phyloP scores from a whole-genome alignment of 371 early-diverging fungal species.

The Mortierella polycephala region DNA sequence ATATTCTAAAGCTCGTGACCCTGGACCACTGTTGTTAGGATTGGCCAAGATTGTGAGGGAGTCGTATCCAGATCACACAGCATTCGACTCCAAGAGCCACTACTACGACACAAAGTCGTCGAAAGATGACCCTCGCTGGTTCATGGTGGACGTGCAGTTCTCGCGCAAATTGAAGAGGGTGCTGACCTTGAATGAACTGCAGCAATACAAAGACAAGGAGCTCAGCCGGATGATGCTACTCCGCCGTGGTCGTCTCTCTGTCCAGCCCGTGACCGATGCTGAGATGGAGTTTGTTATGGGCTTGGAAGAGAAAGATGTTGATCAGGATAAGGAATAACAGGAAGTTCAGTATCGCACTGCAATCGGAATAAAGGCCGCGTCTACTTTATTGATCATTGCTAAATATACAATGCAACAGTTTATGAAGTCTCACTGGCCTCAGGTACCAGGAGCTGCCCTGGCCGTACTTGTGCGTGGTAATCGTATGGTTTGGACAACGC shows the following conservation, averaged over 20 bases:
- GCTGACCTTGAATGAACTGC: conserved; percentile 69
- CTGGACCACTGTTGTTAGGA: background rate
- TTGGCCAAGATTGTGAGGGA: conserved; percentile 60
- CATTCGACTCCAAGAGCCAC: conserved; percentile 69
- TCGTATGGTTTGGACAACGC: conserved; percentile 55
- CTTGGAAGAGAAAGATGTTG: conserved; percentile 31
- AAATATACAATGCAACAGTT: background rate
- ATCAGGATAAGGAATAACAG: background rate
- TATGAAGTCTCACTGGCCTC: conserved; percentile 19
- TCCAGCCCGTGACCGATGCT: conserved; percentile 67
- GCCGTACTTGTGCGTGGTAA: conserved; percentile 63
- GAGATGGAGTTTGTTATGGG: conserved; percentile 69
- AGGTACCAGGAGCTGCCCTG: conserved; percentile 17
- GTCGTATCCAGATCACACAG: conserved; percentile 73
- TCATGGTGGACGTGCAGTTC: conserved; percentile 78
- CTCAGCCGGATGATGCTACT: conserved; percentile 70
- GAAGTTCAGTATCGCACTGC: background rate
- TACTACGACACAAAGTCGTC: conserved; percentile 73
- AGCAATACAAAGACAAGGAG: conserved; percentile 55
- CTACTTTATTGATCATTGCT: background rate
- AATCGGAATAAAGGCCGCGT: no score
- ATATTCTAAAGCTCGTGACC: no score
- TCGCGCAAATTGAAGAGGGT: conserved; percentile 64
- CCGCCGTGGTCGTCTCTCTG: conserved; percentile 71
- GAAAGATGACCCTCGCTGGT: conserved; percentile 72